Base-by-base conservation (phyloP, 345 rosid species). In the Heritiera littoralis region DNA sequence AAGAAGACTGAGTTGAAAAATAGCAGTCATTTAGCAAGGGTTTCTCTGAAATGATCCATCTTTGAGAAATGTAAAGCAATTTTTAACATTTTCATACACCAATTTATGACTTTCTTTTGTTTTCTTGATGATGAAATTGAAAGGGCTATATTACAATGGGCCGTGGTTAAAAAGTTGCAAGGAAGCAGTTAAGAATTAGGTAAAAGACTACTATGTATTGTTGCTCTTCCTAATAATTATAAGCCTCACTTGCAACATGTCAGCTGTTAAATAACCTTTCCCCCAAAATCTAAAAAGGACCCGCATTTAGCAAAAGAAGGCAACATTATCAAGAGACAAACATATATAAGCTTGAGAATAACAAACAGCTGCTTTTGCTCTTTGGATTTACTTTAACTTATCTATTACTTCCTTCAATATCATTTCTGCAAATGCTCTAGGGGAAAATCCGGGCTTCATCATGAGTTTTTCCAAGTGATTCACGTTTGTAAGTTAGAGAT, bases 381-480 rank as follows among this genome's bases (percentile, higher is more conserved):
- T 43, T 5, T 52, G 14, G 72, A 48, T 32, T 38, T 35, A 49
- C 14, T 66, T 65, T 12, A 67, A 73, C 86, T 87, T 86, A 83
- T 85, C 58, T 40, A 56, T 88, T 32, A 72, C 76, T 82, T 85
- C 88, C 81, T 89, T 84, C 64, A 83, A 41, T 77, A 90, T 82
- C 81, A 61, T 68, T 71, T 87, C 84, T 7, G 85, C 46, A 72
- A 95, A 93, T 77, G 85, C 80, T 54, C 87, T 91, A 20, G 86
- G 81, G 10, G 93, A 86, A 80, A 95, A 93, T 86, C 99, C 99
- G 69, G 93, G 81, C 86, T 86, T 91, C 64, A 55, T 72, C 99
- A 95, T 95, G 63, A 93, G 81, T 80, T 93, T 93, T 78, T 93
- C 97, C 83, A 95, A 78, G 75, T 96, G 92, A 41, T 88, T 87